A percentile compares a stretch with the other conserved stretches of the same genome.
These are phyloP conservation scores for Alloteropsis angusta DNA, from an alignment of 202 grass and related monocot species.

Conservation along the genomic window DNA sequence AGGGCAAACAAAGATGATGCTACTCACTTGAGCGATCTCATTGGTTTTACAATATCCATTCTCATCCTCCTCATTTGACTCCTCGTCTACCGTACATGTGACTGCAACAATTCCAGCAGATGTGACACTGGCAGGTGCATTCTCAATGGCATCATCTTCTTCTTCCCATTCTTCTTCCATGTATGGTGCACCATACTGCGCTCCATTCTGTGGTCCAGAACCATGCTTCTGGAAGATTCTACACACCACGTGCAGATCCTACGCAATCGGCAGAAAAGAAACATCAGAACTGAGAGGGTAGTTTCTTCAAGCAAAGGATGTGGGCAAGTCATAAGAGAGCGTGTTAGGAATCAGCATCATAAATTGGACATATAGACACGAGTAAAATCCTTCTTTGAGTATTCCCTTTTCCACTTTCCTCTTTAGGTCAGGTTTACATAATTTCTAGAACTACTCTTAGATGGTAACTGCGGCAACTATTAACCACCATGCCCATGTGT, in stretches of 20 bases:
- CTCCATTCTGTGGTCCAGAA: slow-evolving; percentile 78
- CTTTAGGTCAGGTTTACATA: background rate
- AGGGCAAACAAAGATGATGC: background rate
- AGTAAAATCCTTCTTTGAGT: background rate
- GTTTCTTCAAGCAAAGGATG: background rate
- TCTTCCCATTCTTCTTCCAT: slow-evolving; percentile 95
- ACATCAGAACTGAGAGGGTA: slow-evolving; percentile 2
- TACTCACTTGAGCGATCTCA: slow-evolving; percentile 47
- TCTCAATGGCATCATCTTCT: slow-evolving; percentile 46
- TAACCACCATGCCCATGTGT: background rate
- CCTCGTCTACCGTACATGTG: slow-evolving; percentile 29
- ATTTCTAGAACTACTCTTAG: background rate
- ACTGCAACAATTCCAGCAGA: slow-evolving; percentile 22
- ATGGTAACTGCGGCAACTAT: background rate
- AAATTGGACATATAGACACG: slow-evolving; percentile 1
- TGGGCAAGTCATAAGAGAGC: background rate
- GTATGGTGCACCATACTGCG: slow-evolving; percentile 88
- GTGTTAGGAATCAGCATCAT: background rate
- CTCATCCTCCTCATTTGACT: slow-evolving; percentile 38
- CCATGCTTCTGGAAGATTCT: slow-evolving; percentile 88
- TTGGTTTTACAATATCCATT: slow-evolving; percentile 39
- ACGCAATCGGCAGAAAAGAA: background rate
- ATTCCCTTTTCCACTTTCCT: background rate
- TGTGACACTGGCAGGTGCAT: slow-evolving; percentile 3
- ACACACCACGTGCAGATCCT: slow-evolving; percentile 89